Percentiles rank a stretch among this genome's conserved stretches.
Conservation (phyloP, 1,284 basidiomycete species). For the Ustilago nuda region DNA sequence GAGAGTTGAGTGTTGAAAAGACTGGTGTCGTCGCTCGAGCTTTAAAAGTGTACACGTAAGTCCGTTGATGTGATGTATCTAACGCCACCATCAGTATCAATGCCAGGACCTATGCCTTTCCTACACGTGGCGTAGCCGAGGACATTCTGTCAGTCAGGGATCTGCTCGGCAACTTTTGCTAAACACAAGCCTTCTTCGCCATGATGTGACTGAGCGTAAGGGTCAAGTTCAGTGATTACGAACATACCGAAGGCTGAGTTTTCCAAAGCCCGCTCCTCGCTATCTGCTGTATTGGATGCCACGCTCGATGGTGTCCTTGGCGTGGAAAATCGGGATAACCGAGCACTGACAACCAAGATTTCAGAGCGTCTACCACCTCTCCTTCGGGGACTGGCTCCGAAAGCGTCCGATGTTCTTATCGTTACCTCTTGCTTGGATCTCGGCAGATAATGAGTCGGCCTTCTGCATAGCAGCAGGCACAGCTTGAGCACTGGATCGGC, state of each 20-base stretch:
- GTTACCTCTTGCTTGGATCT: background rate
- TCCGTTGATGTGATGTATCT: background rate
- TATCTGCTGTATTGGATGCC: background rate
- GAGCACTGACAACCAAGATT: background rate
- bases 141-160: conserved; percentile 2
- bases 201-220: background rate
- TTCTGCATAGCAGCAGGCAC: background rate
- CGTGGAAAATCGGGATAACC: background rate
- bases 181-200: background rate
- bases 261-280: background rate
- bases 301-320: conserved; percentile 3
- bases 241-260: background rate
- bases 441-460: background rate
- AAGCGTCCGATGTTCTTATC: background rate
- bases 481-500: background rate
- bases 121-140: conserved; percentile 26
- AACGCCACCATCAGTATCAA: background rate
- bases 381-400: background rate
- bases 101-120: conserved; percentile 10
- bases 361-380: background rate
- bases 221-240: background rate
- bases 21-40: background rate
- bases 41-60: background rate
- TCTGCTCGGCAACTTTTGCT: background rate
- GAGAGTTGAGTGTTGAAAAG: background rate